Evolutionary conservation across 257 asterid genomes (phyloP).

Genomic region (Fraxinus cuspidata): DNA sequence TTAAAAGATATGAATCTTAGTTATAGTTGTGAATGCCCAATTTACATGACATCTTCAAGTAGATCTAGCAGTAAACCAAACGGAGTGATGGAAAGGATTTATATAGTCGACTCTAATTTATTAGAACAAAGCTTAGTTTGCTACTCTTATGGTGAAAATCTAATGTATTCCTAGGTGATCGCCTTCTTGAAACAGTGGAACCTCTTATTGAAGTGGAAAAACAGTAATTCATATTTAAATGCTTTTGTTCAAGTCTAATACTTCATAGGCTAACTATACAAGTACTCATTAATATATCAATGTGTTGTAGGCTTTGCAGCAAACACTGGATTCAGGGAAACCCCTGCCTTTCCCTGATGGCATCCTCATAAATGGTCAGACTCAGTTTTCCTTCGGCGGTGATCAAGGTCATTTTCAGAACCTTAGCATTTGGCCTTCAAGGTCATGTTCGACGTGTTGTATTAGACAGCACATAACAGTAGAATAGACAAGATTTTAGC

Average conservation of each 20-base stretch:
- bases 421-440: background rate
- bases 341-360: conserved; percentile 78
- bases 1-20: background rate
- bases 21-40: background rate
- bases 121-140: background rate
- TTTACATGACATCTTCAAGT: background rate
- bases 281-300: background rate
- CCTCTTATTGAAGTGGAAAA: no score
- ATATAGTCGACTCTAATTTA: background rate
- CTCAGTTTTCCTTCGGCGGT: conserved; percentile 57
- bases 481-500: background rate
- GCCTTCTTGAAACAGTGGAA: no score
- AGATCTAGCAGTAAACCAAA: background rate
- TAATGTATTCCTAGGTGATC: no score
- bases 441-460: background rate
- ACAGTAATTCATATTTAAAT: no score
- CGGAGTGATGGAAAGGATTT: background rate
- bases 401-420: conserved; percentile 60
- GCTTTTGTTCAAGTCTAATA: no score
- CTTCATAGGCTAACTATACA: no score
- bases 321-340: conserved; percentile 72
- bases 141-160: no score
- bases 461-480: background rate
- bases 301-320: conserved; percentile 69
- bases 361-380: conserved; percentile 76